These are phyloP conservation scores for Torulaspora pretoriensis DNA, from an alignment of 1,139 yeast genomes.

Conservation along the genomic window DNA sequence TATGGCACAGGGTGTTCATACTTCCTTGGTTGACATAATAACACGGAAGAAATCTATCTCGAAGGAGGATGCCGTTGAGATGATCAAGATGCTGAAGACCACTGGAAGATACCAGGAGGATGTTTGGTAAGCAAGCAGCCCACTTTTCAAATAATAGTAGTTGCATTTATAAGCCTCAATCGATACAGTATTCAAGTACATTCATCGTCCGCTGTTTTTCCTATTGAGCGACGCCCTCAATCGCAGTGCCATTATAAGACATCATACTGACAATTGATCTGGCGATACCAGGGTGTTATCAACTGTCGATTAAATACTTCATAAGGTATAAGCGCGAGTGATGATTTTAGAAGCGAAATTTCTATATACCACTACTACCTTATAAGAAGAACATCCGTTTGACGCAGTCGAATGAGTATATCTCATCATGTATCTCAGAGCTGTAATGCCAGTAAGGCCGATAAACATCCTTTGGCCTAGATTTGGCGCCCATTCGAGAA, in stretches of 20 bases:
- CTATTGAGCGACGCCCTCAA: too few species aligned
- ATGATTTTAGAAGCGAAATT: too few species aligned
- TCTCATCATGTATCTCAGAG: too few species aligned
- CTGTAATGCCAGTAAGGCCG: too few species aligned
- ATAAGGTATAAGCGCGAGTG: too few species aligned
- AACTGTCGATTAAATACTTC: too few species aligned
- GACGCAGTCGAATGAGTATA: too few species aligned
- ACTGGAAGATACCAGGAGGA: conserved; percentile 94
- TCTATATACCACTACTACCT: too few species aligned
- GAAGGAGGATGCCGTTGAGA: conserved; percentile 67
- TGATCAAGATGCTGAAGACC: conserved; percentile 74
- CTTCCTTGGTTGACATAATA: conserved; percentile 60
- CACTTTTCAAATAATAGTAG: background rate
- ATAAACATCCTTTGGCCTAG: background rate
- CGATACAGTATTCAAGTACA: background rate
- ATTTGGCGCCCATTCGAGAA: background rate
- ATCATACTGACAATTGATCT: too few species aligned
- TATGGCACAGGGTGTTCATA: conserved; percentile 96
- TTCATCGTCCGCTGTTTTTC: background rate
- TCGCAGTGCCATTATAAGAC: too few species aligned
- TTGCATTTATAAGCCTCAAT: background rate
- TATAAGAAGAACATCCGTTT: too few species aligned
- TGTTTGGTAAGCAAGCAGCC: conserved; percentile 61
- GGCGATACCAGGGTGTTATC: too few species aligned
- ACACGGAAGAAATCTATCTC: conserved; percentile 49